Evolutionary conservation across 306 rosid genomes (phyloP), one percentile per base, ranked within the genome.

Genomic region (Citrullus mucosospermus): DNA sequence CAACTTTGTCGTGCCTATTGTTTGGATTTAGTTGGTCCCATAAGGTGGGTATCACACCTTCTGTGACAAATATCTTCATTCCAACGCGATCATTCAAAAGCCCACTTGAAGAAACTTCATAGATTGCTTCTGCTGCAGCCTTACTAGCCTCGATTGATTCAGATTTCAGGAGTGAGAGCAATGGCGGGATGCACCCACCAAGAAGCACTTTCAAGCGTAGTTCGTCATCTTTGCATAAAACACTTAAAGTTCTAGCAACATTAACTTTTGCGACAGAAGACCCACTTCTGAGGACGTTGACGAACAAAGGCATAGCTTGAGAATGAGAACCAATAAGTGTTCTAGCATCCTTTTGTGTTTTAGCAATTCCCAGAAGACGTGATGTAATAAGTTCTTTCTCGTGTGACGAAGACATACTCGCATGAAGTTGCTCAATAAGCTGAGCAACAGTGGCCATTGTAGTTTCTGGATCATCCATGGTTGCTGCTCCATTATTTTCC

Each of bases 261-360:
- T 91, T 89, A 81, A 92, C 92, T 89, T 91, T 95, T 62, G 98
- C 98, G 34, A 39, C 82, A 68, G 87, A 81, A 70, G 96, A 89
- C 84, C 98, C 96, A 81, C 80, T 88, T 84, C 98, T 86, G 81
- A 95, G 98, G 82, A 92, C 88, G 88, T 84, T 95, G 83, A 92
- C 88, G 89, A 95, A 92, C 88, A 95, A 89, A 54, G 97, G 97
- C 97, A 95, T 95, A 67, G 97, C 98, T 83, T 92, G 98, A 83
- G 97, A 89, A 89, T 92, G 97, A 80, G 93, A 92, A 82, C 98
- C 96, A 53, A 95, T 92, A 77, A 95, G 81, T 60, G 71, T 77
- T 86, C 97, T 88, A 4, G 89, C 93, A 86, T 92, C 97, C 89
- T 91, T 95, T 83, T 89, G 88, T 82, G 85, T 81, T 82, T 76